Evolutionary conservation across 169 alveolate genomes (phyloP).

Genomic region (Plasmodium coatneyi): DNA sequence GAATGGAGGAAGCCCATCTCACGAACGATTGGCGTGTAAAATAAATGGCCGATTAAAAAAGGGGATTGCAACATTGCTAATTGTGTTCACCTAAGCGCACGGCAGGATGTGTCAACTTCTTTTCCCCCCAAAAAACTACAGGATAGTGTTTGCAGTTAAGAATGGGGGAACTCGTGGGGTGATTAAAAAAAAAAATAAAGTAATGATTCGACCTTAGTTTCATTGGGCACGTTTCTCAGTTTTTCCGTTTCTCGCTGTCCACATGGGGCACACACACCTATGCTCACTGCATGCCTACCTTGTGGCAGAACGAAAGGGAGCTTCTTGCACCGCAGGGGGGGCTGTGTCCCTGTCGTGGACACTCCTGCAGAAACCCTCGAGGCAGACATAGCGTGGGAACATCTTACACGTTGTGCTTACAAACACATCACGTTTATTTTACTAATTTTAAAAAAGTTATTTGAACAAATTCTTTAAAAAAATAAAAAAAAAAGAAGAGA

Average conservation of each 20-base stretch:
- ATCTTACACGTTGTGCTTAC: neutral
- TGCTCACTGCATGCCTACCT: neutral
- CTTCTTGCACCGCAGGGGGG: too few species aligned
- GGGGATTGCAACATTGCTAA: neutral
- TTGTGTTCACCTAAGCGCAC: neutral
- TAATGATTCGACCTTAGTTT: neutral
- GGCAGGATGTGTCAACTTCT: neutral
- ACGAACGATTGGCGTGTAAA: neutral
- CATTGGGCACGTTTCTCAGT: neutral
- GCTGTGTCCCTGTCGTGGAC: too few species aligned
- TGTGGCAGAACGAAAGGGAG: neutral
- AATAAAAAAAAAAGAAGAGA: neutral
- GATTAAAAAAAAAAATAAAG: too few species aligned
- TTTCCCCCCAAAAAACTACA: neutral
- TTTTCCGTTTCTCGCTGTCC: neutral
- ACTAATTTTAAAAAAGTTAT: neutral
- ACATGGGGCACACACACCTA: neutral
- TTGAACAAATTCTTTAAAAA: neutral
- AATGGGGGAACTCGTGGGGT: neutral
- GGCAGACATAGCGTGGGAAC: neutral
- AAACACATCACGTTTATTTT: neutral
- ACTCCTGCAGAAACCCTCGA: too few species aligned
- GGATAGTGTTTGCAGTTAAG: neutral
- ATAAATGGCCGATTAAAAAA: too few species aligned
- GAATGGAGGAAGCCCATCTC: neutral